These are phyloP conservation scores for Phanerochaete sordida DNA, from an alignment of 768 basidiomycete genomes.

Conservation along the genomic window DNA sequence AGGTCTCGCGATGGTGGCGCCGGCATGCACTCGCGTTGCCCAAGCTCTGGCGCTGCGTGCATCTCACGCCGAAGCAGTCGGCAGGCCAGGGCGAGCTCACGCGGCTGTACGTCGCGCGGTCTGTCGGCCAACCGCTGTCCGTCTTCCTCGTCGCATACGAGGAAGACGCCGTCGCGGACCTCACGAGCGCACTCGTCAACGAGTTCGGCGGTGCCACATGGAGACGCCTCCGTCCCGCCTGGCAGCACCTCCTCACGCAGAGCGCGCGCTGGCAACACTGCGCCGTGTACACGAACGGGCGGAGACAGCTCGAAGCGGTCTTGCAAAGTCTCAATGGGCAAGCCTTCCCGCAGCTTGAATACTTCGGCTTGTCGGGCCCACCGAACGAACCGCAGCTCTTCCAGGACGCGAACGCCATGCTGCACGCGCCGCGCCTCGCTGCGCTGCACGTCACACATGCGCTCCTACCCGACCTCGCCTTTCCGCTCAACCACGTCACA, in stretches of 20 bases:
- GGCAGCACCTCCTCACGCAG: background rate
- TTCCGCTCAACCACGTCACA: background rate
- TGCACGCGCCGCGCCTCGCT: background rate
- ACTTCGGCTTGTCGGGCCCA: background rate
- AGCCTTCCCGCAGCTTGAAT: background rate
- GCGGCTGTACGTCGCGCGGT: background rate
- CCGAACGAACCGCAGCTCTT: too few relatives aligned
- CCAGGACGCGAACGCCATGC: too few relatives aligned
- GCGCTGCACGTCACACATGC: background rate
- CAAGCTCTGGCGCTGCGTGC: background rate
- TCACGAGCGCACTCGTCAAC: too few relatives aligned
- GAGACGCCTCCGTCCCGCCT: background rate
- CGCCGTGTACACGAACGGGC: background rate
- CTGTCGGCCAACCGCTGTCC: background rate
- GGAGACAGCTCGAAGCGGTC: background rate
- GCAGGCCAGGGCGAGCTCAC: background rate
- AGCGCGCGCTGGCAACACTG: background rate
- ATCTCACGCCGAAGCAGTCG: background rate
- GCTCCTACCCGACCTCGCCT: background rate
- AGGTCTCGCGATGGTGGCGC: conserved; percentile 1
- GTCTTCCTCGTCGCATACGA: background rate
- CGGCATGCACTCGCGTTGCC: background rate
- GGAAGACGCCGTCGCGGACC: too few relatives aligned
- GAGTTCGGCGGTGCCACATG: background rate
- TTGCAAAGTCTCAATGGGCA: background rate